Conservation (phyloP, 1,139 yeast genomes). For the Pichia sp. region DNA sequence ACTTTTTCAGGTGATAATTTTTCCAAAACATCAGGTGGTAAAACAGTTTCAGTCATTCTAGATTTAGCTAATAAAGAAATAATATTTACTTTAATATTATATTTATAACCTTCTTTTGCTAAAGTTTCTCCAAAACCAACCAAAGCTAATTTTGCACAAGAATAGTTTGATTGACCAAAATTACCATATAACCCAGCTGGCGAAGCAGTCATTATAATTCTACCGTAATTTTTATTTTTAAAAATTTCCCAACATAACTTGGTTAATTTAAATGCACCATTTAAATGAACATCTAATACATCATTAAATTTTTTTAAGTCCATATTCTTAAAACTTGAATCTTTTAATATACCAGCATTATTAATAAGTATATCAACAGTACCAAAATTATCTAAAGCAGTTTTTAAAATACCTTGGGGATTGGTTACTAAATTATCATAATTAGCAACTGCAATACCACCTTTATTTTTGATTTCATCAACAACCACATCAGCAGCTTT, state of each 20-base stretch:
- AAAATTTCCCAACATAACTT: constrained; percentile 92
- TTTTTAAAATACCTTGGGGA: constrained; percentile 79
- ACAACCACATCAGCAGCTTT: constrained; percentile 88
- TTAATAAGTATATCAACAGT: constrained; percentile 84
- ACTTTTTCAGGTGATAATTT: constrained; percentile 81
- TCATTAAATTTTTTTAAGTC: constrained; percentile 69
- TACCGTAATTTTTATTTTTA: constrained; percentile 78
- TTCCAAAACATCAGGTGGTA: constrained; percentile 81
- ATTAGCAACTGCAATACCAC: constrained; percentile 90
- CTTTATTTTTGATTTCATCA: constrained; percentile 65
- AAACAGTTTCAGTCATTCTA: constrained; percentile 87
- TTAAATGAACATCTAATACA: constrained; percentile 81
- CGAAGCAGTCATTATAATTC: constrained; percentile 86
- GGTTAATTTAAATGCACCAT: constrained; percentile 82
- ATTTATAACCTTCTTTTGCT: constrained; percentile 86
- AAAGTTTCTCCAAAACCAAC: constrained; percentile 91
- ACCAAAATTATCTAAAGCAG: constrained; percentile 84
- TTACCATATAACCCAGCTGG: constrained; percentile 97
- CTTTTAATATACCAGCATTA: constrained; percentile 92
- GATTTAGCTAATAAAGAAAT: constrained; percentile 95
- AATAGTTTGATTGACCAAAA: constrained; percentile 94
- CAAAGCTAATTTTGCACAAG: constrained; percentile 87
- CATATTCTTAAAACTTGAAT: constrained; percentile 75
- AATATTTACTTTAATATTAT: constrained; percentile 77
- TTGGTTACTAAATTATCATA: constrained; percentile 81